A percentile compares a stretch with the other conserved stretches of the same genome.
Evolutionary conservation across 768 basidiomycete species (phyloP).

Genomic region (Russula dissimulans): DNA sequence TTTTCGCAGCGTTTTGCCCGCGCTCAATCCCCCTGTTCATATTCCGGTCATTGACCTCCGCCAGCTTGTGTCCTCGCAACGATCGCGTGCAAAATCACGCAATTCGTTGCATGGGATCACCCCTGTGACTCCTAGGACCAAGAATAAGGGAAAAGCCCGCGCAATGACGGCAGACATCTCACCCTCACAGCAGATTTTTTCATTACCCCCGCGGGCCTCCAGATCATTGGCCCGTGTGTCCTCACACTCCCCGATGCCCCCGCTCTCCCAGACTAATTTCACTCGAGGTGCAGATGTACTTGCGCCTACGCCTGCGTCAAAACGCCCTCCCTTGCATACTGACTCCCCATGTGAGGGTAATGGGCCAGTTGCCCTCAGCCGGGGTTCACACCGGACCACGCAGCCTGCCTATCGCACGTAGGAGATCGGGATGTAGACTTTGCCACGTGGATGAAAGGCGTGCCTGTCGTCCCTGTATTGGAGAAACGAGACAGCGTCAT

Average conservation of each 20-base stretch:
- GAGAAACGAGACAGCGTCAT: constrained; percentile 1
- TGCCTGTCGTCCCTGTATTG: constrained; percentile 26
- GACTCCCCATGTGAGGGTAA: not conserved
- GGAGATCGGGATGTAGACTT: constrained; percentile 51
- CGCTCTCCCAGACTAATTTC: constrained; percentile 27
- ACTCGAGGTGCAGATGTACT: constrained; percentile 30
- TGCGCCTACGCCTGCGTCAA: constrained; percentile 31
- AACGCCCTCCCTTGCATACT: constrained; percentile 24
- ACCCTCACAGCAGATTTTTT: constrained; percentile 31
- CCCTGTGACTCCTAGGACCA: not conserved
- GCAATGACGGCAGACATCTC: constrained; percentile 21
- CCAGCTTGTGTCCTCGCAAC: constrained; percentile 37
- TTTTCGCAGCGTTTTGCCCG: constrained; percentile 21
- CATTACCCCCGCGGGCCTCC: constrained; percentile 18
- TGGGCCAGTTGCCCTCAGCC: constrained; percentile 30
- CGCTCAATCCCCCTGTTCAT: constrained; percentile 24
- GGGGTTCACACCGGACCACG: constrained; percentile 53
- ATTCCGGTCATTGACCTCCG: constrained; percentile 31
- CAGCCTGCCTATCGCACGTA: constrained; percentile 44
- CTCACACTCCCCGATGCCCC: constrained; percentile 19
- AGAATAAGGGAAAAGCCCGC: not conserved
- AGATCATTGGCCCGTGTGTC: constrained; percentile 23
- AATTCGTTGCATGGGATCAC: constrained; percentile 24
- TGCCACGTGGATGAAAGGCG: constrained; percentile 41
- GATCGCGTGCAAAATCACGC: constrained; percentile 27